Evolutionary conservation across 257 asterid genomes (phyloP).

Genomic region (Echium plantagineum): DNA sequence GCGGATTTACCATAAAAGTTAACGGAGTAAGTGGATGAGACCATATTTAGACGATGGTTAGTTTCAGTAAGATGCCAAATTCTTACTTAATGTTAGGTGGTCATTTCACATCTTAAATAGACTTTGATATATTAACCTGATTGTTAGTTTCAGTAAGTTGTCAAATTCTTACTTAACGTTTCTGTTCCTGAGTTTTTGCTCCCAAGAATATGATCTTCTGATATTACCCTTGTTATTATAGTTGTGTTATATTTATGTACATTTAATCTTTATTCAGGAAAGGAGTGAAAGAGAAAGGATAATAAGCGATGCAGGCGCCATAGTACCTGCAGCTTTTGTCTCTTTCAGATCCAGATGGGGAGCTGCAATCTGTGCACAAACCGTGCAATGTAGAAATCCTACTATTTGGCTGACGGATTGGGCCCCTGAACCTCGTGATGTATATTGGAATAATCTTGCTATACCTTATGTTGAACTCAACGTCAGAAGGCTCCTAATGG

Average conservation of each 20-base stretch:
- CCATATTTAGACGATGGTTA: too few species aligned
- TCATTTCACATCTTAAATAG: too few species aligned
- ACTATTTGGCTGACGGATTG: conserved; percentile 75
- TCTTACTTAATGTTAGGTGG: too few species aligned
- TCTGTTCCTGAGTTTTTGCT: too few species aligned
- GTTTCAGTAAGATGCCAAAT: too few species aligned
- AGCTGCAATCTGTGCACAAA: conserved; percentile 89
- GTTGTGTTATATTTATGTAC: background rate
- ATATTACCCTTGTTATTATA: too few species aligned
- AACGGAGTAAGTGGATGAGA: too few species aligned
- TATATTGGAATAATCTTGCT: conserved; percentile 77
- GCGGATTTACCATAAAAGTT: too few species aligned
- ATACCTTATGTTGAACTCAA: conserved; percentile 54
- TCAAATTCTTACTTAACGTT: too few species aligned
- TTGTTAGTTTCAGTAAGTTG: background rate
- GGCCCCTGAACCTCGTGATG: conserved; percentile 94
- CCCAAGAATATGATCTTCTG: background rate
- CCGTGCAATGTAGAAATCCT: conserved; percentile 65
- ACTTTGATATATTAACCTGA: background rate
- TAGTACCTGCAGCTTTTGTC: conserved; percentile 81
- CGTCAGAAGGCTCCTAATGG: conserved; percentile 37
- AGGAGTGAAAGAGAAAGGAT: conserved; percentile 57
- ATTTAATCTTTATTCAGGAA: conserved; percentile 38
- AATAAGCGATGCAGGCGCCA: conserved; percentile 48
- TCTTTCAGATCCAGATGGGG: conserved; percentile 86